phyloP scores from a whole-genome alignment of 176 grass and related monocot species.

The Puya raimondii region DNA sequence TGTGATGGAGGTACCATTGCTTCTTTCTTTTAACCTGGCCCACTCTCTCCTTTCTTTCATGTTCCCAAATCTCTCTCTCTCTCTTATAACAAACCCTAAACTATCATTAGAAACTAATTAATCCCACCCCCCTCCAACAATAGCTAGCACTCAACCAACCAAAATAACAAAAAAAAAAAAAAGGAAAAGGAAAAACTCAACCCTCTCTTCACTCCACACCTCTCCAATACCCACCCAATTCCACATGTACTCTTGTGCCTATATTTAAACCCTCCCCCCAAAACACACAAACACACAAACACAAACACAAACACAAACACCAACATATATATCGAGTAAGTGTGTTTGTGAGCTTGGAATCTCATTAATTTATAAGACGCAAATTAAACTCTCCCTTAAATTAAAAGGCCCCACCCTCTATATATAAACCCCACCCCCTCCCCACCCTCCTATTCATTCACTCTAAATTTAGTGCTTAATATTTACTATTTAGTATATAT shows the following conservation, averaged over 20 bases:
- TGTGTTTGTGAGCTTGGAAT: too few relatives aligned
- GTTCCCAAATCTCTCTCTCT: not conserved
- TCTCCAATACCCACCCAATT: slow-evolving; percentile 13
- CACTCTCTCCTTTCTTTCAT: not conserved
- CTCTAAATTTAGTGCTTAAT: not conserved
- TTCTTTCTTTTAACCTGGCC: not conserved
- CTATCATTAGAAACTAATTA: not conserved
- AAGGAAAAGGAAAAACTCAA: too few relatives aligned
- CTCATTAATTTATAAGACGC: too few relatives aligned
- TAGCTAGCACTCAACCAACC: not conserved
- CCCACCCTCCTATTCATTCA: not conserved
- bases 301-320: too few relatives aligned
- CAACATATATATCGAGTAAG: too few relatives aligned
- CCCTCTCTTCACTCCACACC: slow-evolving; percentile 16
- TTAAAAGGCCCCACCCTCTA: not conserved
- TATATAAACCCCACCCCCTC: not conserved
- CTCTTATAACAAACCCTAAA: not conserved
- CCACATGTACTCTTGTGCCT: not conserved
- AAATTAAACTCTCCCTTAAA: too few relatives aligned
- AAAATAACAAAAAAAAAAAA: not conserved
- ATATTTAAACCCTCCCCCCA: not conserved
- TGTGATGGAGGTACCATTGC: not conserved
- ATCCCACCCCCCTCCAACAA: not conserved
- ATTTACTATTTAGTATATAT: not conserved
- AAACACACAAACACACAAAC: too few relatives aligned